Base-by-base conservation (phyloP, 495 filamentous ascomycete species). In the Rusavskia elegans region DNA sequence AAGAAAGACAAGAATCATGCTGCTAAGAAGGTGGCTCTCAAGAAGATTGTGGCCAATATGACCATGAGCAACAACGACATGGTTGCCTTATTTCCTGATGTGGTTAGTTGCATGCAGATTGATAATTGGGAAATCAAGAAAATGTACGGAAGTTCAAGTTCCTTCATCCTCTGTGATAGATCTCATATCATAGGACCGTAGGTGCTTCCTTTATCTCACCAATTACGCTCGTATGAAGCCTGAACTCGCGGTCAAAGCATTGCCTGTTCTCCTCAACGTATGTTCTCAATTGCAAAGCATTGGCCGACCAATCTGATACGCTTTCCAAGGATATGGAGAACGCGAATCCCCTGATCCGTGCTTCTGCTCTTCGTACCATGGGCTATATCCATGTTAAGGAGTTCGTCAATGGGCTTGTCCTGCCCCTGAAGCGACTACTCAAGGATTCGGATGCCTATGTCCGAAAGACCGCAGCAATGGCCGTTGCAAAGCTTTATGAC, bases 61-160 rank as follows among this genome's bases (percentile, higher is more conserved):
- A 97, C 92, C 51, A 97, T 97, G 92, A 95, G 88, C 77, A 99
- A 97, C 67, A 99, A 99, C 61, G 92, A 99, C 67, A 99, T 99
- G 92, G 84, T 96, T 49, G 87, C 85, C 21, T 70, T 99, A 53
- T 99, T 99, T 58, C 89, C 93, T 23, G 92, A 99, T 65, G 82
- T 99, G 37, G 82, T 97, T 59, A 81, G 71, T 48, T 95, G 89
- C 71, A 99, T 99, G 92, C 80, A 83, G 53, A 84, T 97, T 51
- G 83, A 83, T 42, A 89, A 83, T 58, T 70, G 97, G 64, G 92
- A 99, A 72, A 96, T 99, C 69, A 99, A 99, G 78, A 99, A 99
- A 75, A 99, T 99, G 92, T 95, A 72, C 55, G 84, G 61, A 30
- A 29, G 6, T 21, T n/a, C 25, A 41, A 10, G 11, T 16, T 23